phyloP scores from a whole-genome alignment of 164 flowering plant genomes.

The Chimonanthus praecox region DNA sequence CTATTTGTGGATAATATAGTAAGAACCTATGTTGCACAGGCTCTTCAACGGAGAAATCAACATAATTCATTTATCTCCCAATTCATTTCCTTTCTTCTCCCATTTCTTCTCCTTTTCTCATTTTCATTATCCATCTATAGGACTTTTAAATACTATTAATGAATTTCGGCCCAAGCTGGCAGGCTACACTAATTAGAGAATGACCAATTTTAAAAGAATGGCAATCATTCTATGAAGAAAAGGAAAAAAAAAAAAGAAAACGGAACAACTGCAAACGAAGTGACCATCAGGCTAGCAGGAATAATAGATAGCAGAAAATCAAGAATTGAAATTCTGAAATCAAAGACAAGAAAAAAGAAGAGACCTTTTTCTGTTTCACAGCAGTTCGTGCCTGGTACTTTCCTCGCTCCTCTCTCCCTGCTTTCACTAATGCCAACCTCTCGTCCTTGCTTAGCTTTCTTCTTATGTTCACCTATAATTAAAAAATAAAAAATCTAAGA shows the following conservation, averaged over 20 bases:
- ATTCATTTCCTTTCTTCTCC: no score
- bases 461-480: conserved; percentile 46
- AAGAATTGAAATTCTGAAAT: not conserved
- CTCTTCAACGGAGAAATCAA: no score
- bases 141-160: not conserved
- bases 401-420: conserved; percentile 82
- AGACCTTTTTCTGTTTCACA: conserved; percentile 83
- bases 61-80: no score
- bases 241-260: not conserved
- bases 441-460: conserved; percentile 70
- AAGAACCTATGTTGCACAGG: no score
- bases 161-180: not conserved
- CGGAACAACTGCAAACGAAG: not conserved
- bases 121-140: no score
- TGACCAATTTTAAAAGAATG: not conserved
- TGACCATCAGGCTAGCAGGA: not conserved
- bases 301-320: not conserved
- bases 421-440: conserved; percentile 57
- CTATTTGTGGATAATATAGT: no score
- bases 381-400: conserved; percentile 67
- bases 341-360: conserved; percentile 1
- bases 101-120: no score
- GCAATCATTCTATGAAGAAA: not conserved
- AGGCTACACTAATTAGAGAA: not conserved
- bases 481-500: conserved; percentile 3